These are phyloP conservation scores for Endocalyx cinctus DNA, from an alignment of 2,329 filamentous ascomycete species.

Conservation along the genomic window DNA sequence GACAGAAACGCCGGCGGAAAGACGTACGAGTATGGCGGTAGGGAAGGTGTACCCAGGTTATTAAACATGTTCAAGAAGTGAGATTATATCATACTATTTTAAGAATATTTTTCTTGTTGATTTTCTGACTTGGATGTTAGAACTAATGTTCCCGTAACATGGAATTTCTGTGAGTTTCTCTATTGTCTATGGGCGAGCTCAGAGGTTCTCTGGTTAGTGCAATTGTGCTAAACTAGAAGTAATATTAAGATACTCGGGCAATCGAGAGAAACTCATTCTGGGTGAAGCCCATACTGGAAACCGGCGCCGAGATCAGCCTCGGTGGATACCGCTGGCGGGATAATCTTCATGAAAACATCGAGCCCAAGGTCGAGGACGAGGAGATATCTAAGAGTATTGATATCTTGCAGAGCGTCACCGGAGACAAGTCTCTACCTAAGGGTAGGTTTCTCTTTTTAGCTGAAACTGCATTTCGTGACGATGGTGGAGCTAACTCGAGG, in stretches of 20 bases:
- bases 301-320: neutral
- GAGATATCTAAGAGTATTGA: neutral
- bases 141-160: neutral
- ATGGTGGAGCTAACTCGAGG: too few species aligned
- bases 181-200: too few species aligned
- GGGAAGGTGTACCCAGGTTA: neutral
- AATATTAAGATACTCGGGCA: neutral
- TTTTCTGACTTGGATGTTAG: too few species aligned
- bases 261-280: neutral
- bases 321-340: neutral
- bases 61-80: neutral
- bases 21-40: neutral
- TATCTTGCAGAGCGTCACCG: neutral
- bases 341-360: too few species aligned
- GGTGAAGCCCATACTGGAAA: neutral
- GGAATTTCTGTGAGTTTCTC: neutral
- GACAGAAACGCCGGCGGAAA: neutral
- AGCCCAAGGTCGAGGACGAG: neutral
- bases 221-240: too few species aligned
- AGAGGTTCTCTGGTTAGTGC: too few species aligned
- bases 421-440: neutral
- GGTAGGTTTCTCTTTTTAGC: neutral
- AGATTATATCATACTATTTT: neutral
- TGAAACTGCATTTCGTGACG: too few species aligned
- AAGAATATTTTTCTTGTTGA: too few species aligned